These are phyloP conservation scores for Sphagnum contortum DNA, from an alignment of 225 moss, liverwort and hornwort species.

Conservation along the genomic window DNA sequence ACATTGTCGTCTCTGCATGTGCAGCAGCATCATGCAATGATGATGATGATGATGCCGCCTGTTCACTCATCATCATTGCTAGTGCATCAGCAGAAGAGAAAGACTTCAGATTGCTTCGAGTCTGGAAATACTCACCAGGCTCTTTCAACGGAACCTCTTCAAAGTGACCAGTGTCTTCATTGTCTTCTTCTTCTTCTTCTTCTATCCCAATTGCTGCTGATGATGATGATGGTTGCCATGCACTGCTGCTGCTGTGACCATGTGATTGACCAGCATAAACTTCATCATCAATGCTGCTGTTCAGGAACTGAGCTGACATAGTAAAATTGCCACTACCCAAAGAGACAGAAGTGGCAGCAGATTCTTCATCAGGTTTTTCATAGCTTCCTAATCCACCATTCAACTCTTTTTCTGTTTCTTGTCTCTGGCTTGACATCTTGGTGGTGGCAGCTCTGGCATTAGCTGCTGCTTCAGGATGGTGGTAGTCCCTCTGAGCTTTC, in stretches of 20 bases:
- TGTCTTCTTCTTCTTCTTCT: neutral
- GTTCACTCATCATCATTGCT: neutral
- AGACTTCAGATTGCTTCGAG: constrained; percentile 6
- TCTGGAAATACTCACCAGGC: constrained; percentile 3
- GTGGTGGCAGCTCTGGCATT: no score
- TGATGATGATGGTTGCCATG: constrained; percentile 1
- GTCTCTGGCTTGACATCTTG: no score
- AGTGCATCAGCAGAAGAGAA: constrained; percentile 8
- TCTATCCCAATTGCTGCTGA: neutral
- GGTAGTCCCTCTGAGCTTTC: no score
- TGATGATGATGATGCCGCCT: constrained; percentile 2
- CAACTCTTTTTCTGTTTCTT: no score
- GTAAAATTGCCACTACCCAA: neutral
- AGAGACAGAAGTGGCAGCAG: neutral
- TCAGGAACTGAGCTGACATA: neutral
- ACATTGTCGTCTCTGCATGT: no score
- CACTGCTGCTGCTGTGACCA: neutral
- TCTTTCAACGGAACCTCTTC: constrained; percentile 12
- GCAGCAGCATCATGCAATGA: no score
- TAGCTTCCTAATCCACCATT: no score
- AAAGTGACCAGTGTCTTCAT: neutral
- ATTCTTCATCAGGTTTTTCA: no score
- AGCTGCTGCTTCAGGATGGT: no score
- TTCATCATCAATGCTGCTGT: constrained; percentile 5
- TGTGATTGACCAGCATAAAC: neutral